Percentiles rank a stretch among this genome's conserved stretches.
Conservation (phyloP, 2,329 filamentous ascomycete species). For the Epichloe glyceriae region DNA sequence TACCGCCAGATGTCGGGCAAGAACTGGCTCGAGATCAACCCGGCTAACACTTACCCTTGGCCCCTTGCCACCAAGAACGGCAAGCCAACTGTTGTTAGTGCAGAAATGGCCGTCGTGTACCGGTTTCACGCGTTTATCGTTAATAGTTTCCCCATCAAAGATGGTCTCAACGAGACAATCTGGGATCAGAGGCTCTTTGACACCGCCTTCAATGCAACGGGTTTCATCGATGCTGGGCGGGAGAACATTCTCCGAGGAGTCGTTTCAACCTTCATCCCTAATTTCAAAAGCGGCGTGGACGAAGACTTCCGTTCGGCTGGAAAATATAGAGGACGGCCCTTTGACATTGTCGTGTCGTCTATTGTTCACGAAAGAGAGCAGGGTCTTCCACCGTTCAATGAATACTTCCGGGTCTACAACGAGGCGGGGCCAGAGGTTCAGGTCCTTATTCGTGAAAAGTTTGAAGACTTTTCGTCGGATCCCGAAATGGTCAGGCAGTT, state of each 20-base stretch:
- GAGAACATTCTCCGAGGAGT: not conserved
- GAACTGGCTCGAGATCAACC: not conserved
- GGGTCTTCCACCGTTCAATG: not conserved
- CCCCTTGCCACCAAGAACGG: not conserved
- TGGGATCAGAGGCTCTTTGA: not conserved
- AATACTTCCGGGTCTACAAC: not conserved
- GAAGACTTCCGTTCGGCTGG: not conserved
- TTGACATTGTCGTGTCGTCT: not conserved
- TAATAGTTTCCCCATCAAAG: not conserved
- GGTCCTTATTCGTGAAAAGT: not conserved
- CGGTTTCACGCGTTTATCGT: not conserved
- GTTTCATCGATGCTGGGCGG: not conserved
- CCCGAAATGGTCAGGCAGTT: not conserved
- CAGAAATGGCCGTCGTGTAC: not conserved
- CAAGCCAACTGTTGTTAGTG: not conserved
- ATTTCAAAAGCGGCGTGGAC: not conserved
- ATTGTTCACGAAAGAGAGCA: not conserved
- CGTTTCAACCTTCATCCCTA: not conserved
- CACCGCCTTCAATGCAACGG: not conserved
- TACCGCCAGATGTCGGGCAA: not conserved
- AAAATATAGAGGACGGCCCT: not conserved
- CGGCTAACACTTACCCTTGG: not conserved
- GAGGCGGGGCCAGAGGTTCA: not conserved
- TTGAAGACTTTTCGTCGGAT: not conserved
- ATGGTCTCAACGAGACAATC: not conserved